A percentile compares a stretch with the other conserved stretches of the same genome.
Conservation (phyloP, 179 eudicot species). For the Kewa caespitosa region DNA sequence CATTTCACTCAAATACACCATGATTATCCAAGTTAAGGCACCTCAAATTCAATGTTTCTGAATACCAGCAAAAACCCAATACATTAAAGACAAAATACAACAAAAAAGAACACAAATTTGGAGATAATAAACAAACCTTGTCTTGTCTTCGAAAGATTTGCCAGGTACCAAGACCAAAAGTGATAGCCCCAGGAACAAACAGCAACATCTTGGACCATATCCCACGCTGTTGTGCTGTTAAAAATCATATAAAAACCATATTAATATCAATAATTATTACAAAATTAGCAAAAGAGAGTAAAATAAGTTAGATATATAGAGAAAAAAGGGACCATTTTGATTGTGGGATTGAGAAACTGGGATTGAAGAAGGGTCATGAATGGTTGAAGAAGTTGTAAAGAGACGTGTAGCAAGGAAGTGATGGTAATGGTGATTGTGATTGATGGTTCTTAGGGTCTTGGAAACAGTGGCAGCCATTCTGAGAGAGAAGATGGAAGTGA, state of each 20-base stretch:
- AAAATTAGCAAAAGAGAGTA: background rate
- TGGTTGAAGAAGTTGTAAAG: conserved; percentile 24
- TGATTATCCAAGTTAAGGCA: background rate
- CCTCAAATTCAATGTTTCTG: background rate
- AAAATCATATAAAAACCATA: no score
- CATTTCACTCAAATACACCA: no score
- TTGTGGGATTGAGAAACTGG: conserved; percentile 21
- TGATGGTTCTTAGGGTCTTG: conserved; percentile 27
- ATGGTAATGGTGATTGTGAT: background rate
- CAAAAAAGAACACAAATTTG: background rate
- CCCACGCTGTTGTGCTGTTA: conserved; percentile 48
- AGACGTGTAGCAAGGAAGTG: background rate
- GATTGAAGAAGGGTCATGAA: conserved; percentile 21
- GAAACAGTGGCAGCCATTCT: conserved; percentile 33
- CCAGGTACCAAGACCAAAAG: conserved; percentile 97
- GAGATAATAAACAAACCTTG: conserved; percentile 43
- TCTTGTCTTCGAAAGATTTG: conserved; percentile 87
- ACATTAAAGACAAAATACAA: background rate
- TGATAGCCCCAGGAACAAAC: conserved; percentile 84
- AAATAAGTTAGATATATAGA: background rate
- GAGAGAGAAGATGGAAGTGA: background rate
- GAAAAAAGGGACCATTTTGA: conserved; percentile 23
- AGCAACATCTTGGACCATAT: conserved; percentile 76
- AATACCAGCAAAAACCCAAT: no score
- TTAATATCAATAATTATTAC: background rate